Base-by-base conservation (phyloP, 2,329 filamentous ascomycete genomes). In the Arthrinium puccinioides region DNA sequence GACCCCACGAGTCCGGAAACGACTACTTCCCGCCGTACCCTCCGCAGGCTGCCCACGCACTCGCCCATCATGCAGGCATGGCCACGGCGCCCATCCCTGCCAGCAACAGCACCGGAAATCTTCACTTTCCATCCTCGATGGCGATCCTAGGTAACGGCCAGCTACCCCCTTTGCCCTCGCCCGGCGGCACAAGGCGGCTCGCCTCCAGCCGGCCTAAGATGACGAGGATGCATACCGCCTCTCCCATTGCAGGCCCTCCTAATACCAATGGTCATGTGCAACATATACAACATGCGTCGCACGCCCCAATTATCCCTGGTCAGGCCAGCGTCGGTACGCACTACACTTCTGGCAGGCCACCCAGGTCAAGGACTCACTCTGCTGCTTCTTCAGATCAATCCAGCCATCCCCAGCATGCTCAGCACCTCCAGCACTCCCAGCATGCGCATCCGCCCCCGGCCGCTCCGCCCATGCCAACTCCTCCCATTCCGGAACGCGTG, bases 101-200 rank as follows among this genome's bases (percentile, higher is more conserved):
- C 11, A 36, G 50, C 16, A 55, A 54, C 36, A 50, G 49, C 11
- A 42, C 50, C 34, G 42, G 50, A 44, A 39, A 46, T 44, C 40
- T 50, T 32, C 53, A 56, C 36, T 52, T 70, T 39, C 61, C 67
- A 19, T 79, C 82, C 43, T 83, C 86, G 6, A 94, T 96, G 51
- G 78, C 87, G 4, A 81, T 95, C 14, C 62, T 96, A 20, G 79
- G 73, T 36, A 89, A 86, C 1, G 88, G 87, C 14, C 85, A 92
- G 52, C 67, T 90, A 6, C 84, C 89, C 6, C 70, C 79, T 15
- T 67, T 96, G 31, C 87, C 89, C 1, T 95, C 89, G 0, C 89
- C 89, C 2, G 86, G 87, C n/a, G 74, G 72, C 41, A 70, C 72
- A 20, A 66, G 75, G 37, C 45, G 56, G n/a, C 45, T 53, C 15